A percentile compares a stretch with the other conserved stretches of the same genome.
Conservation (phyloP, 345 rosid species). For the Acer negundo region DNA sequence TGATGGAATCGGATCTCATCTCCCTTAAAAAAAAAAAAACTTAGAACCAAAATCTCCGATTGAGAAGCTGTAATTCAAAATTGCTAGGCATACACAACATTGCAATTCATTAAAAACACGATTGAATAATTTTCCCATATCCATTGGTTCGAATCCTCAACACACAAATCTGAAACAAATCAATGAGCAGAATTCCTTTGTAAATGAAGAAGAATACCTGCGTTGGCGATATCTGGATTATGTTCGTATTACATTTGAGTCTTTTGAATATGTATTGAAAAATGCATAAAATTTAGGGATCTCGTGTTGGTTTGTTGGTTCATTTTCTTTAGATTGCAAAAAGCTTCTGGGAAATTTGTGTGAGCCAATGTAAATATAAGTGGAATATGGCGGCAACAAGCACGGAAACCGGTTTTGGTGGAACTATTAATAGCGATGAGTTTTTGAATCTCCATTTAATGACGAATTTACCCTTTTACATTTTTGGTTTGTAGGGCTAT, state of each 20-base stretch:
- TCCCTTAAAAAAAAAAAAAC: too few relatives aligned
- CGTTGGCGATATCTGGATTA: not conserved
- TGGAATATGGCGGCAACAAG: constrained; percentile 29
- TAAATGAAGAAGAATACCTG: not conserved
- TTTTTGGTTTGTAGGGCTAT: not conserved
- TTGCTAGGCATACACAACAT: too few relatives aligned
- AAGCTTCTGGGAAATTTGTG: not conserved
- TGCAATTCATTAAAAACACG: not conserved
- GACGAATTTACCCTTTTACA: not conserved
- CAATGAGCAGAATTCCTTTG: not conserved
- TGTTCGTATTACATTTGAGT: not conserved
- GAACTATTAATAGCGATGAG: not conserved
- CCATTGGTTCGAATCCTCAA: not conserved
- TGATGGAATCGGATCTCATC: not conserved
- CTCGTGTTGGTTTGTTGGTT: not conserved
- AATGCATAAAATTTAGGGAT: not conserved
- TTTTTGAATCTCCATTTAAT: not conserved
- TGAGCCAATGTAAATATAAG: too few relatives aligned
- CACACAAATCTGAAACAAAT: not conserved
- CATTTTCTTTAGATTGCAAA: not conserved
- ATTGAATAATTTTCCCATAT: not conserved
- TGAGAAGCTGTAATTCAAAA: too few relatives aligned
- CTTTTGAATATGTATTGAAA: not conserved
- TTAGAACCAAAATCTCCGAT: not conserved
- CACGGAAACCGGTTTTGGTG: constrained; percentile 19